Evolutionary conservation across 1,284 basidiomycete species (phyloP).

Genomic region (Lignosus rhinocerotis): DNA sequence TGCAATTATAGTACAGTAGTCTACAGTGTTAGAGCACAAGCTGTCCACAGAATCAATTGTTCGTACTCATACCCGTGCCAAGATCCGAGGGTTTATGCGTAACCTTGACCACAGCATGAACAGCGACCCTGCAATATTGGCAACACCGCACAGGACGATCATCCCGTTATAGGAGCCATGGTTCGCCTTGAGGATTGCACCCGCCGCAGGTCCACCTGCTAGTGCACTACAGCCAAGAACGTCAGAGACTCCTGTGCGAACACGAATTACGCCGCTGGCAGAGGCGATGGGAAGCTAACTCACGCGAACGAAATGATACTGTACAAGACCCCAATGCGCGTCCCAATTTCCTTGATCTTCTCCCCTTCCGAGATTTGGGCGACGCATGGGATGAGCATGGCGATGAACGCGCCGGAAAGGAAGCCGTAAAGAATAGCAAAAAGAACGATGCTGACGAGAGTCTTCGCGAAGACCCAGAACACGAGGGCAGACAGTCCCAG

Average conservation of each 20-base stretch:
- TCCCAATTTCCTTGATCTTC: conserved; percentile 51
- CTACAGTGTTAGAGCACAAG: neutral
- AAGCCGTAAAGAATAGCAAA: conserved; percentile 56
- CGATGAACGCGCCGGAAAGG: conserved; percentile 27
- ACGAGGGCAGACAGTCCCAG: conserved; percentile 34
- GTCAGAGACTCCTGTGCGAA: neutral
- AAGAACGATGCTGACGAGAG: conserved; percentile 36
- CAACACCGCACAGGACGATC: conserved; percentile 57
- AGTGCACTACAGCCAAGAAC: conserved; percentile 44
- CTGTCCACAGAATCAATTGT: neutral
- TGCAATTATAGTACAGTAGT: neutral
- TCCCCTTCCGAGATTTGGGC: conserved; percentile 37
- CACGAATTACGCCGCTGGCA: neutral
- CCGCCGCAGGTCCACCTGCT: conserved; percentile 58
- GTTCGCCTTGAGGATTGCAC: conserved; percentile 45
- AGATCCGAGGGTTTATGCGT: conserved; percentile 9
- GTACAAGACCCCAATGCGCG: conserved; percentile 59
- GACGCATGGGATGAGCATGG: conserved; percentile 31
- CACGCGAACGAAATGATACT: conserved; percentile 63
- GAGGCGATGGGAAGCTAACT: conserved; percentile 33
- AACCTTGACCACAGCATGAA: conserved; percentile 50
- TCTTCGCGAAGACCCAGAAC: conserved; percentile 22
- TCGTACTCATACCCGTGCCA: conserved; percentile 11
- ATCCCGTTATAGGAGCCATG: conserved; percentile 50
- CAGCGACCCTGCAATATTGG: conserved; percentile 54